Percentiles rank a stretch among this genome's conserved stretches.
Evolutionary conservation across 768 basidiomycete species (phyloP).

Genomic region (Pisolithus orientalis): DNA sequence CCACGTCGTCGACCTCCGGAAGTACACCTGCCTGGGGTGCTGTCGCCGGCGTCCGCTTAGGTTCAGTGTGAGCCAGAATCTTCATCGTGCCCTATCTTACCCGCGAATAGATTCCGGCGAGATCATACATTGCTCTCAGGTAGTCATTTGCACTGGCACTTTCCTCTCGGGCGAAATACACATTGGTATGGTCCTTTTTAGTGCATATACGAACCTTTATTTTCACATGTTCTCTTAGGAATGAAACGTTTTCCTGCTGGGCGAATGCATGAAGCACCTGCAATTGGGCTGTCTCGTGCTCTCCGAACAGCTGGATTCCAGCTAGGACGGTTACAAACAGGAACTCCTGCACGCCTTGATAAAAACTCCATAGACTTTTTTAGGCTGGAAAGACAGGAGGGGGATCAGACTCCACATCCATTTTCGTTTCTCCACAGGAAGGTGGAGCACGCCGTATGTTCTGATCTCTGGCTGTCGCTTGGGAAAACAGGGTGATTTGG

Average conservation of each 20-base stretch:
- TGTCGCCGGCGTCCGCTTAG: conserved; percentile 62
- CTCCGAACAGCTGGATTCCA: conserved; percentile 70
- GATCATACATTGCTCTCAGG: conserved; percentile 66
- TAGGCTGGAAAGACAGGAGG: conserved; percentile 55
- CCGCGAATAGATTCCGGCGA: conserved; percentile 59
- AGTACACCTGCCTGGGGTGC: conserved; percentile 40
- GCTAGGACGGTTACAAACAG: conserved; percentile 78
- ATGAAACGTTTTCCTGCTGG: conserved; percentile 75
- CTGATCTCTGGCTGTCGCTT: not conserved
- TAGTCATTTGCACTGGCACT: conserved; percentile 87
- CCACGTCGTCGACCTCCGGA: conserved; percentile 19
- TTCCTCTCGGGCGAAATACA: conserved; percentile 91
- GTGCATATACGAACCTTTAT: not conserved
- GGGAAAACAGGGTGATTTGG: not conserved
- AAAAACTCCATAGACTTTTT: conserved; percentile 65
- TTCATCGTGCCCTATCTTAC: not conserved
- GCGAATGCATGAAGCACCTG: conserved; percentile 64
- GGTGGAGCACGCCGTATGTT: conserved; percentile 64
- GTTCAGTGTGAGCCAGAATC: conserved; percentile 28
- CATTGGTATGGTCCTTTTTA: conserved; percentile 46
- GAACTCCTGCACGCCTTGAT: conserved; percentile 80
- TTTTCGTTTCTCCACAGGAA: conserved; percentile 70
- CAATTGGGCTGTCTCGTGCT: conserved; percentile 70
- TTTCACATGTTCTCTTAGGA: conserved; percentile 31
- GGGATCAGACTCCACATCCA: conserved; percentile 58